Percentiles rank a stretch among this genome's conserved stretches.
Conservation (phyloP, 768 basidiomycete species). For the Myochromella boudieri region DNA sequence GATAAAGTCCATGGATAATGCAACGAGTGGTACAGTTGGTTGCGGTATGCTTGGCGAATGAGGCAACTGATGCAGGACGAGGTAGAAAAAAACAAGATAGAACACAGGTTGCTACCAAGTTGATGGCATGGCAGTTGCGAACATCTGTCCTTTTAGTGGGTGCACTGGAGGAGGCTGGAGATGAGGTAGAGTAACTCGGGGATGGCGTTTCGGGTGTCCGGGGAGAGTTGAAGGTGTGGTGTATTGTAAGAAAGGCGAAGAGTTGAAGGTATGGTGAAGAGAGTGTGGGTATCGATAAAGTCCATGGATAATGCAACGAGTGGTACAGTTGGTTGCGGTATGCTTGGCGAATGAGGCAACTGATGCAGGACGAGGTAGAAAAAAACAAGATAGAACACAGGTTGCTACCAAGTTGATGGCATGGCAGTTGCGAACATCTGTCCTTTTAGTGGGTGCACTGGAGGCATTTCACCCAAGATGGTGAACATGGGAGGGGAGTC, state of each 20-base stretch:
- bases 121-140: conserved; percentile 60
- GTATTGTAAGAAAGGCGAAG: no score
- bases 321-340: conserved; percentile 14
- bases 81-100: conserved; percentile 20
- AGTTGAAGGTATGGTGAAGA: no score
- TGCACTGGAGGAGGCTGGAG: conserved; percentile 52
- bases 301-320: conserved; percentile 13
- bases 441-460: conserved; percentile 46
- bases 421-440: conserved; percentile 68
- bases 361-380: conserved; percentile 17
- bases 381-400: conserved; percentile 20
- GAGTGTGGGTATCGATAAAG: conserved; percentile 5
- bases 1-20: conserved; percentile 13
- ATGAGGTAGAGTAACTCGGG: conserved; percentile 50
- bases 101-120: conserved; percentile 49
- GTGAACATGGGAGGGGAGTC: conserved; percentile 40
- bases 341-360: conserved; percentile 10
- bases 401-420: conserved; percentile 58
- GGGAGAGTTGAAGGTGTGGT: no score
- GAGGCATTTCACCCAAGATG: conserved; percentile 28
- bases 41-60: conserved; percentile 11
- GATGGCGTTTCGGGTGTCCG: conserved; percentile 56
- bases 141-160: conserved; percentile 61
- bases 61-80: conserved; percentile 13
- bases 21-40: conserved; percentile 13